Conservation (phyloP, 345 rosid genomes). For the Sisymbrium altissimum region DNA sequence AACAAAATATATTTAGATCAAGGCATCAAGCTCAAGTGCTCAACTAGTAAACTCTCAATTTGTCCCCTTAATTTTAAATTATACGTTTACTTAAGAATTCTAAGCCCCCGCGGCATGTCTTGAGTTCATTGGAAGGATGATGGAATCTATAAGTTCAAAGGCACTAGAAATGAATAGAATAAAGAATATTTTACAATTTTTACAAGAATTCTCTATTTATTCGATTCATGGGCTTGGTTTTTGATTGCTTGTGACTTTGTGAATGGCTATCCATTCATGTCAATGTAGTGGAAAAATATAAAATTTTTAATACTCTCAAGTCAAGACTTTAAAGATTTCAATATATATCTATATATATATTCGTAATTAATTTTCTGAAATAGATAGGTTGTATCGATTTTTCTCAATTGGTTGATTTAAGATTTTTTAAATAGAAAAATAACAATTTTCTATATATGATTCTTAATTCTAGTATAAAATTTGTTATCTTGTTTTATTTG, state of each 20-base stretch:
- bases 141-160: neutral
- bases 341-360: neutral
- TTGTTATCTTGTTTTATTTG: neutral
- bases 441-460: neutral
- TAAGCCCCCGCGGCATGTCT: constrained; percentile 10
- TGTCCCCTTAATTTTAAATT: neutral
- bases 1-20: neutral
- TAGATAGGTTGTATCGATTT: neutral
- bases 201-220: neutral
- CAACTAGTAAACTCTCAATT: constrained; percentile 12
- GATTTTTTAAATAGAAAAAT: neutral
- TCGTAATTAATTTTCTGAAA: neutral
- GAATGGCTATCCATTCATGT: constrained; percentile 16
- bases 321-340: neutral
- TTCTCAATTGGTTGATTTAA: neutral
- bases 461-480: neutral
- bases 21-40: neutral
- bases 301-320: neutral
- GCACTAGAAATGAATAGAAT: neutral
- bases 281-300: neutral
- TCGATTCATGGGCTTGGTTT: constrained; percentile 14
- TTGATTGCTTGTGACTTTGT: constrained; percentile 2
- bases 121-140: constrained; percentile 16
- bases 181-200: neutral
- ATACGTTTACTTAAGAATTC: neutral